Evolutionary conservation across 371 early-diverging fungal genomes (phyloP).

Genomic region (Coemansia sp.): DNA sequence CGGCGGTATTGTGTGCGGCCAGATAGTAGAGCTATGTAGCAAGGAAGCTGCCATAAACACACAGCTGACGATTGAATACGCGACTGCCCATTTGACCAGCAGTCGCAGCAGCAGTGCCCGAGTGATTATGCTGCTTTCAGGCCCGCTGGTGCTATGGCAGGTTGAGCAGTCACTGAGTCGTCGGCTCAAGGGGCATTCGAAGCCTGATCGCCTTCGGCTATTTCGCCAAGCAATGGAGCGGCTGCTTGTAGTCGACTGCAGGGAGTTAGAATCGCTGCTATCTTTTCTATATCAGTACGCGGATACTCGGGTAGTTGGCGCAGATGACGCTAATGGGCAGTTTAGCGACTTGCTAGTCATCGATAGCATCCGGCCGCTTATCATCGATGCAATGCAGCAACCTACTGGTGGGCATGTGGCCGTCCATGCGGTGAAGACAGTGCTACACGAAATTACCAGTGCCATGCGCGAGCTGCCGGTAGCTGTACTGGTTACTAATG

Average conservation of each 20-base stretch:
- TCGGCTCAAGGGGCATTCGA: neutral
- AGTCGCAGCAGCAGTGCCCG: neutral
- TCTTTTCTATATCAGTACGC: conserved; percentile 29
- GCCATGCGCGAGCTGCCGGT: neutral
- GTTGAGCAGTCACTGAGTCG: conserved; percentile 11
- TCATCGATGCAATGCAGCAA: conserved; percentile 20
- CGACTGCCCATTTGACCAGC: conserved; percentile 27
- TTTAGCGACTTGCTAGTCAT: conserved; percentile 26
- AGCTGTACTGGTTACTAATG: conserved; percentile 30
- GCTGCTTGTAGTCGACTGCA: conserved; percentile 32
- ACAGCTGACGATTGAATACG: conserved; percentile 25
- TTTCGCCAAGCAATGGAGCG: conserved; percentile 28
- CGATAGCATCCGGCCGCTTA: conserved; percentile 37
- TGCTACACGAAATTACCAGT: conserved; percentile 19
- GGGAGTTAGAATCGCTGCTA: conserved; percentile 24
- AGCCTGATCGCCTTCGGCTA: conserved; percentile 2
- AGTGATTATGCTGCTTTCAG: conserved; percentile 27
- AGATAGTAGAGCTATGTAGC: conserved; percentile 33
- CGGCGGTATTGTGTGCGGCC: conserved; percentile 28
- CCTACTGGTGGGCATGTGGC: conserved; percentile 14
- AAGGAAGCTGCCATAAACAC: conserved; percentile 15
- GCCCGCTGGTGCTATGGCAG: conserved; percentile 32
- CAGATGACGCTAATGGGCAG: neutral
- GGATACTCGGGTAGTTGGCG: neutral
- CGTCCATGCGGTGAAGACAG: conserved; percentile 27